Percentiles rank a stretch among this genome's conserved stretches.
Evolutionary conservation across 2,329 filamentous ascomycete species (phyloP).

Genomic region (Pyricularia sp.): DNA sequence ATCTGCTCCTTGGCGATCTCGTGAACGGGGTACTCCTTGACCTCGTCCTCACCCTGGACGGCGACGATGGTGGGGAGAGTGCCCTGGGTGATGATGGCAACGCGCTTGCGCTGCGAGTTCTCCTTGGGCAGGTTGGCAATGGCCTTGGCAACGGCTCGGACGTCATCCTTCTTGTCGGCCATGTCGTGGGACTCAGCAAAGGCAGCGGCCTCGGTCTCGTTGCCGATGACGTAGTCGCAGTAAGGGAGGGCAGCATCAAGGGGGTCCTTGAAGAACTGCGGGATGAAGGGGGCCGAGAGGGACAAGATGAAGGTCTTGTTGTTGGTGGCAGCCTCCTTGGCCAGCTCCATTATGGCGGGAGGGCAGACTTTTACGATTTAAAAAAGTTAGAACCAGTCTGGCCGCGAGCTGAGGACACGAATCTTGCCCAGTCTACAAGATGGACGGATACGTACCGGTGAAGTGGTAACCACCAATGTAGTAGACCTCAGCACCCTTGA

Average conservation of each 20-base stretch:
- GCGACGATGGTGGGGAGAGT: conserved; percentile 83
- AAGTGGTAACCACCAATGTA: conserved; percentile 96
- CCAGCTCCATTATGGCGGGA: conserved; percentile 77
- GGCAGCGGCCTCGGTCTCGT: conserved; percentile 84
- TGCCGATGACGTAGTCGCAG: conserved; percentile 93
- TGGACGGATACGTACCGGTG: conserved; percentile 36
- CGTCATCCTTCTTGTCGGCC: conserved; percentile 48
- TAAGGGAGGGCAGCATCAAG: conserved; percentile 77
- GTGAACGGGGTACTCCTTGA: conserved; percentile 72
- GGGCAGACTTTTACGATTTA: conserved; percentile 54
- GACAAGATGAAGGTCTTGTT: conserved; percentile 91
- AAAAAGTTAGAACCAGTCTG: neutral
- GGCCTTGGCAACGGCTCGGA: conserved; percentile 72
- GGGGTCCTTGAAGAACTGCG: conserved; percentile 94
- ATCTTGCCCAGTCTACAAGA: neutral
- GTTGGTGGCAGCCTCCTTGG: conserved; percentile 73
- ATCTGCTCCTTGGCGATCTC: conserved; percentile 66
- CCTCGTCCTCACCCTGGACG: conserved; percentile 52
- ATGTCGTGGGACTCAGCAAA: conserved; percentile 76
- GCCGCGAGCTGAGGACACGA: neutral
- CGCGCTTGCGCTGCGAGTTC: conserved; percentile 70
- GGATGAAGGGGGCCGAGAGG: conserved; percentile 89
- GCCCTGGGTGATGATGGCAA: conserved; percentile 89
- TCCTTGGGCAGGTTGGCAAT: conserved; percentile 85
- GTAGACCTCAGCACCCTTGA: conserved; percentile 76